phyloP scores from a whole-genome alignment of 148 eudicot species.

The Drosera capensis region DNA sequence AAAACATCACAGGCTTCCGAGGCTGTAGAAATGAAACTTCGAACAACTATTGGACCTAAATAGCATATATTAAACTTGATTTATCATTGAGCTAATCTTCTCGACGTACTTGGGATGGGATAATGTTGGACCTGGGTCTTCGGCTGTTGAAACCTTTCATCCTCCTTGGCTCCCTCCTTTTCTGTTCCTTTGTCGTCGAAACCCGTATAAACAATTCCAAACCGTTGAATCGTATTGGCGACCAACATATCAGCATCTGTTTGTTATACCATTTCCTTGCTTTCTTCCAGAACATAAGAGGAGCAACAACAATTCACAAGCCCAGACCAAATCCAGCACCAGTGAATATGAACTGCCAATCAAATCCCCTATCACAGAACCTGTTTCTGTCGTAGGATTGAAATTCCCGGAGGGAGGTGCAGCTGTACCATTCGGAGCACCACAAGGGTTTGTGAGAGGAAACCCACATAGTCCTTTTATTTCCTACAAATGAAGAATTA shows the following conservation, averaged over 20 bases:
- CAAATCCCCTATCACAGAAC: background rate
- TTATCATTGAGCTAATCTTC: too few relatives aligned
- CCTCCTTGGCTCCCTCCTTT: slow-evolving; percentile 6
- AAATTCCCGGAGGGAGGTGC: background rate
- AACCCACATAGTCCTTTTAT: slow-evolving; percentile 12
- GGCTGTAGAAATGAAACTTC: too few relatives aligned
- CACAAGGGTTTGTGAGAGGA: slow-evolving; percentile 17
- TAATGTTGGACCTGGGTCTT: slow-evolving; percentile 8
- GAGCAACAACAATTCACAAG: slow-evolving; percentile 19
- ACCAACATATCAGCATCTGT: slow-evolving; percentile 11
- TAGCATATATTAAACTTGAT: too few relatives aligned
- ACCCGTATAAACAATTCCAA: slow-evolving; percentile 15
- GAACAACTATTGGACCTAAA: too few relatives aligned
- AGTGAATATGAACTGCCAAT: slow-evolving; percentile 24
- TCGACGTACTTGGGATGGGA: too few relatives aligned
- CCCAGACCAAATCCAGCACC: slow-evolving; percentile 37
- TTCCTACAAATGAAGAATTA: slow-evolving; percentile 11
- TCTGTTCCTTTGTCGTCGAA: slow-evolving; percentile 8
- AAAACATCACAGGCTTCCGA: too few relatives aligned
- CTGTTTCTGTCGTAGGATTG: background rate
- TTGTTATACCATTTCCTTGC: slow-evolving; percentile 22
- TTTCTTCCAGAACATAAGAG: slow-evolving; percentile 16
- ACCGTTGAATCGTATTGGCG: slow-evolving; percentile 9
- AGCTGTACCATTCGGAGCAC: slow-evolving; percentile 1
- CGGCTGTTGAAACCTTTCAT: background rate